These are phyloP conservation scores for Paraconiothyrium brasiliense DNA, from an alignment of 2,329 filamentous ascomycete species.

Conservation along the genomic window DNA sequence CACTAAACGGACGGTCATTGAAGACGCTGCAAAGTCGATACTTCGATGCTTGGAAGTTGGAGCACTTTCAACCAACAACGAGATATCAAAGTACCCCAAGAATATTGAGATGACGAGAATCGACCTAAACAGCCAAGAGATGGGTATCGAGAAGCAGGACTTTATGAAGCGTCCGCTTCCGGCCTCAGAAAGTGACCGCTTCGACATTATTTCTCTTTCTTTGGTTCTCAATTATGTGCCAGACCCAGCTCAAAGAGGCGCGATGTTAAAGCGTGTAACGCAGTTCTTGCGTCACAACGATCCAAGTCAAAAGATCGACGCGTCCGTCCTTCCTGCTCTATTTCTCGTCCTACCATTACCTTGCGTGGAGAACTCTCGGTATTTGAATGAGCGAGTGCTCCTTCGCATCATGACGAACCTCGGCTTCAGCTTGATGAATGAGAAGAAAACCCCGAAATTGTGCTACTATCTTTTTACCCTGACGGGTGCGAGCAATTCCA, in stretches of 20 bases:
- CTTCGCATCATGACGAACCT: conserved; percentile 77
- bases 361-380: conserved; percentile 89
- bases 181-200: conserved; percentile 66
- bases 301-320: conserved; percentile 5
- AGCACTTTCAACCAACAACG: conserved; percentile 83
- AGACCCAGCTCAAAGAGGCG: conserved; percentile 75
- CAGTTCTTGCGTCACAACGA: conserved; percentile 43
- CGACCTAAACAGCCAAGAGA: conserved; percentile 86
- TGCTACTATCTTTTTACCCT: conserved; percentile 88
- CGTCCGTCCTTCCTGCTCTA: conserved; percentile 65
- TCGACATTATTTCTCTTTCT: conserved; percentile 91
- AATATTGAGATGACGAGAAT: conserved; percentile 82
- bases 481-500: conserved; percentile 40
- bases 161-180: conserved; percentile 91
- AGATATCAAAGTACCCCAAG: conserved; percentile 74
- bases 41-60: conserved; percentile 87
- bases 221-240: conserved; percentile 95
- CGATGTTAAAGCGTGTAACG: conserved; percentile 72
- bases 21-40: conserved; percentile 2
- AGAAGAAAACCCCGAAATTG: conserved; percentile 82
- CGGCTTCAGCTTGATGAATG: conserved; percentile 72
- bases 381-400: conserved; percentile 77
- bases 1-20: conserved; percentile 15
- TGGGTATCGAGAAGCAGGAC: conserved; percentile 85
- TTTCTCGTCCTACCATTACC: conserved; percentile 91